A percentile compares a stretch with the other conserved stretches of the same genome.
Conservation (phyloP, 352 stramenopile genomes). For the Phytopythium montanum region DNA sequence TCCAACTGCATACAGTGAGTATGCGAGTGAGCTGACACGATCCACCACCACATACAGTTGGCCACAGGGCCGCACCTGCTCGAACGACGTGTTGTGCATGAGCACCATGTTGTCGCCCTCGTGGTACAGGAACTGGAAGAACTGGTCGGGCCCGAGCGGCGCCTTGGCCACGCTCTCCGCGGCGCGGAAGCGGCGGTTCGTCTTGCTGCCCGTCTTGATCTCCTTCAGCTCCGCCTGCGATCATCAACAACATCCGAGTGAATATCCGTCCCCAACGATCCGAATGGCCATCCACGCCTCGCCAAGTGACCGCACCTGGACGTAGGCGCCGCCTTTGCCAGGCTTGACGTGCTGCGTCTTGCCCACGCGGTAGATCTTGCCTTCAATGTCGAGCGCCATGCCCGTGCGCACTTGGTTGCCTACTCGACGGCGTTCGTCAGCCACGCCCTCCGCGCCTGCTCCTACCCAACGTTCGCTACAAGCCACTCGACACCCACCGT, state of each 20-base stretch:
- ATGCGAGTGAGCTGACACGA: background rate
- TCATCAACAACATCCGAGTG: background rate
- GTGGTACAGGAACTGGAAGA: slow-evolving; percentile 83
- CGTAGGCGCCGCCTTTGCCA: slow-evolving; percentile 80
- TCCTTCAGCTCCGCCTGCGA: slow-evolving; percentile 78
- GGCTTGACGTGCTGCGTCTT: slow-evolving; percentile 87
- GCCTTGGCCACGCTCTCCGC: slow-evolving; percentile 80
- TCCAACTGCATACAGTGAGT: slow-evolving; percentile 43
- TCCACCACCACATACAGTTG: background rate
- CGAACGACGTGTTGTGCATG: slow-evolving; percentile 79
- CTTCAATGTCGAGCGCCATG: slow-evolving; percentile 82
- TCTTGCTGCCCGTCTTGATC: slow-evolving; percentile 85
- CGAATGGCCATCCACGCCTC: background rate
- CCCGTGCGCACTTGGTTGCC: slow-evolving; percentile 80
- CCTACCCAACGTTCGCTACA: too few species aligned
- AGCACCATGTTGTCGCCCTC: slow-evolving; percentile 75
- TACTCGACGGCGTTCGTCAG: slow-evolving; percentile 13
- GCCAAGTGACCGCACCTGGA: slow-evolving; percentile 40
- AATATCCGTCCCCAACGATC: background rate
- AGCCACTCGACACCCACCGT: slow-evolving; percentile 36
- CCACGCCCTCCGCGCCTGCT: background rate
- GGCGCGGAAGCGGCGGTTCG: slow-evolving; percentile 76
- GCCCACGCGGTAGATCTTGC: slow-evolving; percentile 79
- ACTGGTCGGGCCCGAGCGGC: slow-evolving; percentile 61
- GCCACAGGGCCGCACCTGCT: slow-evolving; percentile 45